These are phyloP conservation scores for Microbotryomycetes sp. DNA, from an alignment of 1,284 basidiomycete species.

Conservation along the genomic window DNA sequence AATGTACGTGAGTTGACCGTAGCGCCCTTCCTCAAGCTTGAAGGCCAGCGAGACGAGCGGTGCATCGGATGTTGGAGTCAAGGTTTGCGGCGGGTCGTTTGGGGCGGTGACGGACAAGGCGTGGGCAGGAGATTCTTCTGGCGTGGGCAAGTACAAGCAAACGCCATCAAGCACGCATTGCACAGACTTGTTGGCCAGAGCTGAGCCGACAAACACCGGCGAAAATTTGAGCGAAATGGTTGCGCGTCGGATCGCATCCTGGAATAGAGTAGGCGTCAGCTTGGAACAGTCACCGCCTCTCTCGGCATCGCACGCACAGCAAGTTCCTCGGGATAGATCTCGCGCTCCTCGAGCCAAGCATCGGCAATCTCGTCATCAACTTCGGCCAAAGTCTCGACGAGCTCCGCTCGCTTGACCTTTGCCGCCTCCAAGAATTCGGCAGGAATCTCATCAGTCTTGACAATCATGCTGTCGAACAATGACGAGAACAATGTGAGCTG, in stretches of 20 bases:
- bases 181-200: constrained; percentile 95
- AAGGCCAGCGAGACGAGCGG: constrained; percentile 93
- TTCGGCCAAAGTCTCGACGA: constrained; percentile 92
- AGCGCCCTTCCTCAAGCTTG: constrained; percentile 96
- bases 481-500: neutral
- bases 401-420: constrained; percentile 73
- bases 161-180: constrained; percentile 93
- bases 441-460: constrained; percentile 86
- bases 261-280: too few species aligned
- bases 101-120: constrained; percentile 53
- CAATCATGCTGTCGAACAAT: constrained; percentile 51
- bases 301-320: constrained; percentile 41
- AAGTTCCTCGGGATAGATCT: constrained; percentile 65
- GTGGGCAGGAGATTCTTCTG: constrained; percentile 67
- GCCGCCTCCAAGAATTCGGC: constrained; percentile 63
- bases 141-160: constrained; percentile 89
- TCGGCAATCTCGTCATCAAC: constrained; percentile 93
- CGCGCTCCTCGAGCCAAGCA: constrained; percentile 77
- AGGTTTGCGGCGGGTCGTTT: constrained; percentile 51
- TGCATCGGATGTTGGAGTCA: constrained; percentile 71
- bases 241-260: constrained; percentile 72
- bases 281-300: neutral
- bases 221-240: constrained; percentile 86
- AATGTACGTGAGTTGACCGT: constrained; percentile 97
- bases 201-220: constrained; percentile 94